Evolutionary conservation across 352 stramenopile genomes (phyloP).

Genomic region (Phytophthora fragariae): DNA sequence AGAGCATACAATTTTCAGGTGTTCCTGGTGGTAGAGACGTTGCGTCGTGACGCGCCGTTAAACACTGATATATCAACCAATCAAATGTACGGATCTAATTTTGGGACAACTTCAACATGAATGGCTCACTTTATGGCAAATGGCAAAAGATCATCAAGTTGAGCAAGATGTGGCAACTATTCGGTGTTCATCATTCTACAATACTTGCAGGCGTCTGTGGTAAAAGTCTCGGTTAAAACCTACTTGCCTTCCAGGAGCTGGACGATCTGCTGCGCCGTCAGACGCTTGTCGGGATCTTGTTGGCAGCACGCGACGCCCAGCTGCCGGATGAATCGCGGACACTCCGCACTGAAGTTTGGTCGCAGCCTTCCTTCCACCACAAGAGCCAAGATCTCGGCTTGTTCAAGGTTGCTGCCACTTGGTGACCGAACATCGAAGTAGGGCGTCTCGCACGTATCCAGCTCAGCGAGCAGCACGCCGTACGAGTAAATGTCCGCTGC

Average conservation of each 20-base stretch:
- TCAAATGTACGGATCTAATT: background rate
- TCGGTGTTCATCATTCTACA: too few relatives aligned
- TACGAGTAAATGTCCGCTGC: constrained; percentile 70
- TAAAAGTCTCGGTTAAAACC: background rate
- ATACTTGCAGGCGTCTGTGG: too few relatives aligned
- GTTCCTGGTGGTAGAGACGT: background rate
- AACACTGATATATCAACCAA: background rate
- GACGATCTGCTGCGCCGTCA: constrained; percentile 46
- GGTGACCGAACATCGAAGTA: constrained; percentile 24
- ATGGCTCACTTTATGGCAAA: too few relatives aligned
- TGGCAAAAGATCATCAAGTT: too few relatives aligned
- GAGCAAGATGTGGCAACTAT: too few relatives aligned
- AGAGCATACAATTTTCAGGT: constrained; percentile 4
- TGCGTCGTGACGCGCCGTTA: background rate
- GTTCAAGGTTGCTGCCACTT: constrained; percentile 7
- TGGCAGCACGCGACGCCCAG: constrained; percentile 49
- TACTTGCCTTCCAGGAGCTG: constrained; percentile 46
- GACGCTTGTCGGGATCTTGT: constrained; percentile 43
- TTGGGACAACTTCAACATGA: background rate
- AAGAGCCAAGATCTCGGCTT: constrained; percentile 9
- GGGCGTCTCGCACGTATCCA: constrained; percentile 42
- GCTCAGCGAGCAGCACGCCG: constrained; percentile 52
- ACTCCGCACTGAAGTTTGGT: constrained; percentile 49
- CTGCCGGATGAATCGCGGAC: constrained; percentile 49
- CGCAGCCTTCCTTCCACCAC: constrained; percentile 40